A percentile compares a stretch with the other conserved stretches of the same genome.
phyloP scores from a whole-genome alignment of 1,284 basidiomycete genomes.

The Sparassis latifolia region DNA sequence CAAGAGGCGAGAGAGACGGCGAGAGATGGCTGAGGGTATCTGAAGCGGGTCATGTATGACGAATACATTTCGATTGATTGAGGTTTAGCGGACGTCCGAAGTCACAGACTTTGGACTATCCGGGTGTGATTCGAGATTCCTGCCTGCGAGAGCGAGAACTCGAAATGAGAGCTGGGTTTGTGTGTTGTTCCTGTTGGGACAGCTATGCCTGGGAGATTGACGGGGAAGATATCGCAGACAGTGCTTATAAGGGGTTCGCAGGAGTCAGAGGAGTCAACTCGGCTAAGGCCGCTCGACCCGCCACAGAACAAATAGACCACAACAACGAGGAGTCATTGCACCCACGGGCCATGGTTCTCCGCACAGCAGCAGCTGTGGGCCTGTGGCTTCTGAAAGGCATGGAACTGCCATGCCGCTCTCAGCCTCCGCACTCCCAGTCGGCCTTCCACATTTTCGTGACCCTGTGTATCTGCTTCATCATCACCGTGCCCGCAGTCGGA shows the following conservation, averaged over 20 bases:
- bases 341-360: neutral
- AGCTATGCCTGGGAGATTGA: conserved; percentile 6
- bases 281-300: conserved; percentile 11
- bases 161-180: neutral
- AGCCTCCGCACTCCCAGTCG: too few relatives aligned
- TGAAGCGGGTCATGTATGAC: conserved; percentile 4
- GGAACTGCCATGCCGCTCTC: too few relatives aligned
- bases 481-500: too few relatives aligned
- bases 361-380: too few relatives aligned
- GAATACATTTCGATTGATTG: conserved; percentile 20
- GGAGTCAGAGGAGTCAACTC: conserved; percentile 17
- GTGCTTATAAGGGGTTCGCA: conserved; percentile 19
- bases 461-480: too few relatives aligned
- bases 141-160: conserved; percentile 19
- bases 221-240: conserved; percentile 4
- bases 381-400: too few relatives aligned
- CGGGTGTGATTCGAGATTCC: conserved; percentile 17
- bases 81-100: conserved; percentile 23
- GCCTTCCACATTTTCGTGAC: too few relatives aligned
- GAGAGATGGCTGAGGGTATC: conserved; percentile 21
- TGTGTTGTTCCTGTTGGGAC: too few relatives aligned
- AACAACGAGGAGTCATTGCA: conserved; percentile 19
- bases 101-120: conserved; percentile 29
- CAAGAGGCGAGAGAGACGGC: conserved; percentile 2
- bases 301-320: conserved; percentile 18